phyloP scores from a whole-genome alignment of 345 rosid species.

The rapeseed (Brassica napus) region DNA sequence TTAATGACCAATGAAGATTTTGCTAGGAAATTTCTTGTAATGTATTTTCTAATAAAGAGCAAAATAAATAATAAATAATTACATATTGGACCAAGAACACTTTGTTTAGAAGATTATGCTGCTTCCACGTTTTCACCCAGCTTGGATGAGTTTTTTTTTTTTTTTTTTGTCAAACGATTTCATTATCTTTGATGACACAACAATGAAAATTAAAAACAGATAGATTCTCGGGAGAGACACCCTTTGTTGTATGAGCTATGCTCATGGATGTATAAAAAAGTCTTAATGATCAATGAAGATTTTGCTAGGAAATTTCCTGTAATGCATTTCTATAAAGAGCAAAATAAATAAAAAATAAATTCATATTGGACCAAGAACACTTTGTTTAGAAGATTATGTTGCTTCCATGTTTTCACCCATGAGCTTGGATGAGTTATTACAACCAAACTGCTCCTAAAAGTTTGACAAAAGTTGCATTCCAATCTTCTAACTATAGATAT shows the following conservation, averaged over 20 bases:
- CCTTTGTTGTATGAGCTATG: conserved; percentile 21
- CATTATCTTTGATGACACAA: no score
- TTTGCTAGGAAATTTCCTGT: conserved; percentile 31
- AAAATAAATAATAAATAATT: background rate
- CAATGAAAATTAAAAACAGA: no score
- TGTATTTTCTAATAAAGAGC: background rate
- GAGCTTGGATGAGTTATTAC: conserved; percentile 3
- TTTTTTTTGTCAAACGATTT: no score
- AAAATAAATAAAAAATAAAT: background rate
- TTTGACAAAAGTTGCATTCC: conserved; percentile 27
- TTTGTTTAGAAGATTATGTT: conserved; percentile 7
- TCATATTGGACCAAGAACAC: background rate
- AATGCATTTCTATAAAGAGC: conserved; percentile 1
- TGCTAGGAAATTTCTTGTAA: conserved; percentile 31
- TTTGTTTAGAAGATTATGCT: conserved; percentile 9
- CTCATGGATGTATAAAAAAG: background rate
- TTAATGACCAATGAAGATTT: background rate
- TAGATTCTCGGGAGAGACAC: background rate
- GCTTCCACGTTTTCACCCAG: conserved; percentile 3
- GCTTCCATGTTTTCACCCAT: conserved; percentile 4
- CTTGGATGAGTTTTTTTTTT: background rate
- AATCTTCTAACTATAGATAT: conserved; percentile 16
- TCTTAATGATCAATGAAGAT: background rate
- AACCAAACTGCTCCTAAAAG: conserved; percentile 12
- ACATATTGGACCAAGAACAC: background rate